phyloP scores from a whole-genome alignment of 208 protist genomes.

The Strigomonas galati region DNA sequence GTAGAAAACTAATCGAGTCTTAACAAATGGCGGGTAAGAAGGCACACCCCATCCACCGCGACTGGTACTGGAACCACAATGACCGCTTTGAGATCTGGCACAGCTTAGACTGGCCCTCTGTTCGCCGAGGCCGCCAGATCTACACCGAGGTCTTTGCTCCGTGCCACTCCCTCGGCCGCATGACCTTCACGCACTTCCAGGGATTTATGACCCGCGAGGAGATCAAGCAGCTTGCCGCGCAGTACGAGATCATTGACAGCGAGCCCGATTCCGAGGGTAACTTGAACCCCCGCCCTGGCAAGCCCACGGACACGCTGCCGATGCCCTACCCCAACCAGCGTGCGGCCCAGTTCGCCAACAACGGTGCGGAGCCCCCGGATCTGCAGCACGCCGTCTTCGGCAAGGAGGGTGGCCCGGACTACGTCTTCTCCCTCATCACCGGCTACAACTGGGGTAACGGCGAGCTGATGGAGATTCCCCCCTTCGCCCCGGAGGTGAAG shows the following conservation, averaged over 20 bases:
- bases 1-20: constrained; percentile 16
- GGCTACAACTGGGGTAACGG: constrained; percentile 96
- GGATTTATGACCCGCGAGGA: constrained; percentile 96
- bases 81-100: constrained; percentile 87
- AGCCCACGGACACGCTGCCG: constrained; percentile 96
- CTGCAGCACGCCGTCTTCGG: constrained; percentile 97
- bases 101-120: constrained; percentile 88
- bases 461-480: constrained; percentile 79
- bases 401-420: constrained; percentile 93
- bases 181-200: constrained; percentile 98
- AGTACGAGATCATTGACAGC: constrained; percentile 93
- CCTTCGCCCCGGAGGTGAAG: constrained; percentile 82
- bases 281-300: constrained; percentile 95
- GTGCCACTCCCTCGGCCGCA: constrained; percentile 95
- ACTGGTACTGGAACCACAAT: constrained; percentile 91
- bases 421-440: constrained; percentile 98
- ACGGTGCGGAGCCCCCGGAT: constrained; percentile 97
- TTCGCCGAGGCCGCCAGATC: constrained; percentile 96
- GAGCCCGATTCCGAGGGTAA: constrained; percentile 95
- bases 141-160: constrained; percentile 98
- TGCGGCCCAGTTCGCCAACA: constrained; percentile 95
- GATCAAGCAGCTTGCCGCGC: constrained; percentile 93
- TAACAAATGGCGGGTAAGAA: constrained; percentile 78
- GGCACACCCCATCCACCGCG: constrained; percentile 81
- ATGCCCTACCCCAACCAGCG: constrained; percentile 97